Evolutionary conservation across 2,329 filamentous ascomycete species (phyloP), one percentile per base, ranked within the genome.

Genomic region (Ophiostoma quercus): DNA sequence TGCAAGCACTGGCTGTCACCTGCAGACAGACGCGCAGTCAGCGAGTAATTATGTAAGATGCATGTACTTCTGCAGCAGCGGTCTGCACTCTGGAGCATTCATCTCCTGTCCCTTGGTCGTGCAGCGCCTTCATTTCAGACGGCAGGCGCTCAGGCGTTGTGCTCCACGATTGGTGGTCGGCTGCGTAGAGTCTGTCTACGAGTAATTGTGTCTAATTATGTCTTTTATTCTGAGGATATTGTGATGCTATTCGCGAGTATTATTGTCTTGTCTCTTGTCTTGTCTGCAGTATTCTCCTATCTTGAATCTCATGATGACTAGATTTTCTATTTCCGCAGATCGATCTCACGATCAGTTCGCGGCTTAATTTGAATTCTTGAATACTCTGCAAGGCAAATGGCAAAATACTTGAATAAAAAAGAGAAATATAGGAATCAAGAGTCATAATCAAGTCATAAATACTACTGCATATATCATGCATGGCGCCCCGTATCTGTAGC

Each of bases 41-140:
- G 43, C 43, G 43, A 47, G 43, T 47, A 47, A 47, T n/a, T 47
- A 47, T 47, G 43, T 47, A 47, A 47, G 43, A 41, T 41, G 12
- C 8, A 47, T 47, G 19, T 1, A 16, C 43, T n/a, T 41, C 39
- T 14, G 39, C 39, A 41, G 39, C 39, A 41, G 34, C 34, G 34
- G 34, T 34, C 39, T 41, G 47, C 47, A 22, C n/a, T 22, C 16
- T 19, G 51, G 25, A 16, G 57, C 57, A 62, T 9, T 62, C 57
- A 62, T 66, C 65, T 67, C 69, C 60, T 68, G 57, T 68, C 69
- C 69, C 69, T 70, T 70, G 25, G 66, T 70, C 69, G 69, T 70
- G 69, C 69, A 70, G 66, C 60, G 60, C 60, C 60, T 68, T 70
- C 66, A 70, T 70, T 70, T 70, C 62, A 70, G 66, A 70, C 67